These are phyloP conservation scores for Flaveria linearis DNA, from an alignment of 129 eudicot genomes.

Conservation along the genomic window DNA sequence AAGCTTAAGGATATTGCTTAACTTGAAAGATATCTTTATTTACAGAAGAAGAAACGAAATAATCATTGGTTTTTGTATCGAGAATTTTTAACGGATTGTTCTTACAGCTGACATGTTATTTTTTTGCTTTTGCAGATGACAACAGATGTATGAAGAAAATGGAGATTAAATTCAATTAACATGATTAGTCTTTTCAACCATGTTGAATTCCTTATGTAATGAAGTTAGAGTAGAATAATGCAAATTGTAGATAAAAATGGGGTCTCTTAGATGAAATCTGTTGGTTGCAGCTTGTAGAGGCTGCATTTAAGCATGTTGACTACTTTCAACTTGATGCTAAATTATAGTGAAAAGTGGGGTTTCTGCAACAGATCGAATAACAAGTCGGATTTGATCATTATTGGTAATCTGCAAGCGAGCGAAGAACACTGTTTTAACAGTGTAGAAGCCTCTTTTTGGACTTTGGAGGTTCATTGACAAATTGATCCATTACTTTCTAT, in stretches of 20 bases:
- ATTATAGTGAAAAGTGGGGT: slow-evolving; percentile 55
- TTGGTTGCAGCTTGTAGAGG: slow-evolving; percentile 89
- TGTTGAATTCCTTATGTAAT: slow-evolving; percentile 25
- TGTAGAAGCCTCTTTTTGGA: slow-evolving; percentile 66
- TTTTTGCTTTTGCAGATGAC: slow-evolving; percentile 40
- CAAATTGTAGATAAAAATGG: slow-evolving; percentile 34
- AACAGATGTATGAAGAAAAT: slow-evolving; percentile 21
- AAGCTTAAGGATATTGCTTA: background rate
- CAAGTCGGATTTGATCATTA: slow-evolving; percentile 42
- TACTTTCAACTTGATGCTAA: slow-evolving; percentile 45
- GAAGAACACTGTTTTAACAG: slow-evolving; percentile 66
- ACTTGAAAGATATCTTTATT: background rate
- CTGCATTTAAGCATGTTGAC: slow-evolving; percentile 91
- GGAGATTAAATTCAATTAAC: slow-evolving; percentile 23
- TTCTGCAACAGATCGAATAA: slow-evolving; percentile 44
- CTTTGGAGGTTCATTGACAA: slow-evolving; percentile 73
- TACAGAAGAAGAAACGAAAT: background rate
- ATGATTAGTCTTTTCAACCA: slow-evolving; percentile 24
- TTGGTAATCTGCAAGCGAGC: slow-evolving; percentile 46
- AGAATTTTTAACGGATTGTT: background rate
- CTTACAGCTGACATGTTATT: slow-evolving; percentile 22
- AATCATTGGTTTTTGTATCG: background rate
- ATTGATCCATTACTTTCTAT: slow-evolving; percentile 27
- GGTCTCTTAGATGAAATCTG: slow-evolving; percentile 60
- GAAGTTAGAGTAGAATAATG: slow-evolving; percentile 28